Evolutionary conservation across 2,329 filamentous ascomycete species (phyloP).

Genomic region (Aureobasidium uvarum): DNA sequence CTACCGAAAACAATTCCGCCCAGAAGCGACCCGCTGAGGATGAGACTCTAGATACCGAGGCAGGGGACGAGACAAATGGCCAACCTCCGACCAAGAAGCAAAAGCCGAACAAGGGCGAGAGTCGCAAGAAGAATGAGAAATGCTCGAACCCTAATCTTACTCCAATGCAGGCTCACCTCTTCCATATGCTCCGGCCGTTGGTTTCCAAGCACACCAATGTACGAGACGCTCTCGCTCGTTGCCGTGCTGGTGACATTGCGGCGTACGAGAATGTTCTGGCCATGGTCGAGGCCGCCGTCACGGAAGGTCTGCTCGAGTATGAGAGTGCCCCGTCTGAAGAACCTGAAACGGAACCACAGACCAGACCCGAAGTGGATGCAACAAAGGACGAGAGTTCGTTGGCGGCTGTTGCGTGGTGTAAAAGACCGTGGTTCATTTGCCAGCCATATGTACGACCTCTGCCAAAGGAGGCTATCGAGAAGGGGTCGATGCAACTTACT

Average conservation of each 20-base stretch:
- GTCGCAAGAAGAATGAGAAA: conserved; percentile 47
- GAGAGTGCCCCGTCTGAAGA: conserved; percentile 30
- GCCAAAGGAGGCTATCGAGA: conserved; percentile 81
- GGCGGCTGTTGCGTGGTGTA: conserved; percentile 68
- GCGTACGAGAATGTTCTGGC: conserved; percentile 73
- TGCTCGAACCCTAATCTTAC: conserved; percentile 60
- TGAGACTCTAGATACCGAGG: conserved; percentile 24
- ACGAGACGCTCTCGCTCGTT: conserved; percentile 75
- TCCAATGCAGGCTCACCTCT: conserved; percentile 87
- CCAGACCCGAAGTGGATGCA: conserved; percentile 33
- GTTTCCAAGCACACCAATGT: conserved; percentile 78
- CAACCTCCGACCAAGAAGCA: conserved; percentile 46
- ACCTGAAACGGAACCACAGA: conserved; percentile 28
- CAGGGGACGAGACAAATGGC: conserved; percentile 39
- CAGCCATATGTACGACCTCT: conserved; percentile 84
- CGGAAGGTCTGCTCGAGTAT: conserved; percentile 68
- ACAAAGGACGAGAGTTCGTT: conserved; percentile 41
- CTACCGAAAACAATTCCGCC: background rate
- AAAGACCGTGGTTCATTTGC: conserved; percentile 83
- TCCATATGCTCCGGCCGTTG: conserved; percentile 82
- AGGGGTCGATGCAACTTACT: conserved; percentile 70
- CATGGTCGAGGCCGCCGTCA: conserved; percentile 73
- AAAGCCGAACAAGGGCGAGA: conserved; percentile 46
- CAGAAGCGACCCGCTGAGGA: conserved; percentile 39
- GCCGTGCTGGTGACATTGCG: conserved; percentile 66